Conservation (phyloP, 2,329 filamentous ascomycete species). For the Colletotrichum sp. region DNA sequence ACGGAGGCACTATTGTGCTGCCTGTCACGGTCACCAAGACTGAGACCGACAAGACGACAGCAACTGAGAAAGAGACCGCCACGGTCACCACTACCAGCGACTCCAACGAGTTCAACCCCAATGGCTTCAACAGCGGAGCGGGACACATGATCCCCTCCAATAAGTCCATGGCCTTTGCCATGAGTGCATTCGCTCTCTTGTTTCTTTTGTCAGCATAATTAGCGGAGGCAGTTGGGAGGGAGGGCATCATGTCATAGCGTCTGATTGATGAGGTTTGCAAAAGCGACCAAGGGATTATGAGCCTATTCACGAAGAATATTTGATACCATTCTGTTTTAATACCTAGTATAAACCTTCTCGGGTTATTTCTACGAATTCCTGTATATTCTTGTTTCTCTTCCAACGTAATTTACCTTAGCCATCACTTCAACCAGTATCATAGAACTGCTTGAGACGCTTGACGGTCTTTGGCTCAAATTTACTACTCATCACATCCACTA, state of each 20-base stretch:
- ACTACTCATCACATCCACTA: not conserved
- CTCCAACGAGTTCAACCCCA: not conserved
- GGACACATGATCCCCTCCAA: conserved; percentile 3
- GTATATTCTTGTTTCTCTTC: not conserved
- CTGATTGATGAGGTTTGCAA: not conserved
- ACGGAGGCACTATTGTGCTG: not conserved
- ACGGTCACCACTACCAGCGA: conserved; percentile 2
- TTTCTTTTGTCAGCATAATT: conserved; percentile 7
- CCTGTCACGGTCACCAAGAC: not conserved
- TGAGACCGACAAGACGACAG: not conserved
- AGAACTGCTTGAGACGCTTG: not conserved
- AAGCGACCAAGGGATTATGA: not conserved
- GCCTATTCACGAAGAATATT: not conserved
- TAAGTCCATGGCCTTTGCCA: not conserved
- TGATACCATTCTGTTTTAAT: not conserved
- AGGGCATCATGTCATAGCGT: not conserved
- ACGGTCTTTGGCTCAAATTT: not conserved
- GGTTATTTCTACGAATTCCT: not conserved
- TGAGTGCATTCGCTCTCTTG: not conserved
- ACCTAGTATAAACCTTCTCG: not conserved
- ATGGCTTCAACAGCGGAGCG: conserved; percentile 8
- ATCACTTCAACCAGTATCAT: not conserved
- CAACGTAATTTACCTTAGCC: not conserved
- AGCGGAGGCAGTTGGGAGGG: not conserved
- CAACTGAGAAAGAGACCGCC: conserved; percentile 1